Evolutionary conservation across 495 filamentous ascomycete genomes (phyloP).

Genomic region (Penicillium maclennaniae): DNA sequence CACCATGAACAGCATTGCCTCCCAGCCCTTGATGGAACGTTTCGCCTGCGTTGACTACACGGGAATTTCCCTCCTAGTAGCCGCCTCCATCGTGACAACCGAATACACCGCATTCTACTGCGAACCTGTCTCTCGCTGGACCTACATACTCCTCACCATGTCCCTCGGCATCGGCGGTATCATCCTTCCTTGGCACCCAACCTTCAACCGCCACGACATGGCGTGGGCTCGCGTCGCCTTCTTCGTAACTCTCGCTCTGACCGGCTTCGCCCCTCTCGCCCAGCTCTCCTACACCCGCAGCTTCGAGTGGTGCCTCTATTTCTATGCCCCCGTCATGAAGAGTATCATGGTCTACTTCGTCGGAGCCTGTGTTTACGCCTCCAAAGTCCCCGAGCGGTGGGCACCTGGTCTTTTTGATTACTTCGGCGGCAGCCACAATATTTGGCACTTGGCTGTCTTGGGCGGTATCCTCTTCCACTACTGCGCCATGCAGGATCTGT

Average conservation of each 20-base stretch:
- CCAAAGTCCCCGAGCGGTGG: conserved; percentile 90
- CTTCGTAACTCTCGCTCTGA: conserved; percentile 83
- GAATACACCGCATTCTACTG: conserved; percentile 99
- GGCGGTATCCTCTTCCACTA: conserved; percentile 98
- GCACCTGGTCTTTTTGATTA: conserved; percentile 91
- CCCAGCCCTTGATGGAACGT: conserved; percentile 83
- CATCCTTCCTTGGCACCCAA: conserved; percentile 93
- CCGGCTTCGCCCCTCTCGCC: conserved; percentile 82
- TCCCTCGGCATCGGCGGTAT: conserved; percentile 80
- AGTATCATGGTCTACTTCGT: conserved; percentile 79
- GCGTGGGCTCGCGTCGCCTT: conserved; percentile 88
- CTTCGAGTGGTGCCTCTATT: conserved; percentile 67
- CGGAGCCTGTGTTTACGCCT: conserved; percentile 87
- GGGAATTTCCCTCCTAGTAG: conserved; percentile 93
- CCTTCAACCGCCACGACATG: conserved; percentile 90
- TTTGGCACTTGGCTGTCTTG: conserved; percentile 95
- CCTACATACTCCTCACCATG: conserved; percentile 80
- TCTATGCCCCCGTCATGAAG: conserved; percentile 87
- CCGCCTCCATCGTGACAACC: conserved; percentile 94
- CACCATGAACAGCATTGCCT: conserved; percentile 93
- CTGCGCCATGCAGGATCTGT: conserved; percentile 91
- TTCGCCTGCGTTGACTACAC: conserved; percentile 99
- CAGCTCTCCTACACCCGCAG: conserved; percentile 79
- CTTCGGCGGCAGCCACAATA: conserved; percentile 88
- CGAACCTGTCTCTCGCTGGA: conserved; percentile 81